Evolutionary conservation across 2,329 filamentous ascomycete species (phyloP).

Genomic region (Penicillium janthinellum): DNA sequence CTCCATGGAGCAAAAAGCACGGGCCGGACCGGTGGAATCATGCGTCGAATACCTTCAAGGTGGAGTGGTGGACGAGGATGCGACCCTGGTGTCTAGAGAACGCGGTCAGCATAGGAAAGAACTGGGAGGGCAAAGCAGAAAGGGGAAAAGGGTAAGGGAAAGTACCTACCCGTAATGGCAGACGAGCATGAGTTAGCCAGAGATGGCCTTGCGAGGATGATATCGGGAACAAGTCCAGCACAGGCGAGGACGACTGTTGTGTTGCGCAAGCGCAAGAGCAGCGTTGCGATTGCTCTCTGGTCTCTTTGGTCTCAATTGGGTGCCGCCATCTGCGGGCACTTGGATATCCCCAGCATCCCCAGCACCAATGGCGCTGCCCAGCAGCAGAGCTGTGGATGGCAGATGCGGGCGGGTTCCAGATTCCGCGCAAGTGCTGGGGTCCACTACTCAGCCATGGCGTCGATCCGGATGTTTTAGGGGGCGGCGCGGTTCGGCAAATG

Average conservation of each 20-base stretch:
- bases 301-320: constrained; percentile 6
- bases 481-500: constrained; percentile 5
- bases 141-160: constrained; percentile 1
- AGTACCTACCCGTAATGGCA: background rate
- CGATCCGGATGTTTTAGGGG: constrained; percentile 9
- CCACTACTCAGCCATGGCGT: constrained; percentile 13
- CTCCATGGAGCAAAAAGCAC: background rate
- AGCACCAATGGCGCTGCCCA: constrained; percentile 5
- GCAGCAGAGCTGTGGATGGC: background rate
- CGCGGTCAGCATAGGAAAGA: background rate
- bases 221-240: background rate
- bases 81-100: background rate
- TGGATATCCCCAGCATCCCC: background rate
- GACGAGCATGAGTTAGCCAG: constrained; percentile 1
- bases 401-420: constrained; percentile 2
- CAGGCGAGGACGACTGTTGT: background rate
- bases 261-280: constrained; percentile 1
- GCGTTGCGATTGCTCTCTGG: constrained; percentile 1
- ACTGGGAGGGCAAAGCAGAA: background rate
- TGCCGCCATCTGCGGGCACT: constrained; percentile 8
- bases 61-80: background rate
- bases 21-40: background rate
- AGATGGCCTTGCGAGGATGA: constrained; percentile 7
- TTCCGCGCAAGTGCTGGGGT: constrained; percentile 15
- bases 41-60: background rate